A percentile compares a stretch with the other conserved stretches of the same genome.
These are phyloP conservation scores for Acidomyces sp. DNA, from an alignment of 495 filamentous ascomycete species.

Conservation along the genomic window DNA sequence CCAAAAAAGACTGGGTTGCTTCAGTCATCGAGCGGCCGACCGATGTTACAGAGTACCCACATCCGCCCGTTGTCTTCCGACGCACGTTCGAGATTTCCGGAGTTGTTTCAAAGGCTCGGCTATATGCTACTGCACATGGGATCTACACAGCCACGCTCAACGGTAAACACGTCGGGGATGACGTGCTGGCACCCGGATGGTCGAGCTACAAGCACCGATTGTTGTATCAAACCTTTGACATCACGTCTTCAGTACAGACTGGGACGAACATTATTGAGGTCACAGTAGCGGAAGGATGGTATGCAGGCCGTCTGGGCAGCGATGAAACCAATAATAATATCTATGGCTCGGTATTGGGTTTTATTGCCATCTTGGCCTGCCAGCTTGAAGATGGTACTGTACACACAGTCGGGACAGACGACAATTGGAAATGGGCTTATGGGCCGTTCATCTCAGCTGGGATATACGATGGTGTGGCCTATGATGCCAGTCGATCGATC, in stretches of 20 bases:
- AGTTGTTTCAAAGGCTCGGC: too few species aligned
- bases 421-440: constrained; percentile 31
- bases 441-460: constrained; percentile 36
- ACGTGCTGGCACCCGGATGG: constrained; percentile 40
- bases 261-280: constrained; percentile 36
- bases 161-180: constrained; percentile 36
- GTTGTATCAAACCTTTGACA: constrained; percentile 41
- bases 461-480: constrained; percentile 43
- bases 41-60: too few species aligned
- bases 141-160: constrained; percentile 41
- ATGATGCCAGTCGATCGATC: constrained; percentile 29
- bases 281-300: constrained; percentile 45
- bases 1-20: too few species aligned
- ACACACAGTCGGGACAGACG: constrained; percentile 29
- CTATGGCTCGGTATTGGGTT: constrained; percentile 36
- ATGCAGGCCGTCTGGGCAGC: constrained; percentile 37
- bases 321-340: constrained; percentile 26
- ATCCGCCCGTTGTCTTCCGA: too few species aligned
- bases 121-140: constrained; percentile 42
- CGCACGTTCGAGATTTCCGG: too few species aligned
- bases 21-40: too few species aligned
- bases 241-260: constrained; percentile 27
- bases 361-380: constrained; percentile 36
- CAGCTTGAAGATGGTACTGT: constrained; percentile 20
- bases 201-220: constrained; percentile 39